Percentiles rank a stretch among this genome's conserved stretches.
phyloP scores from a whole-genome alignment of 1,139 yeast species.

The Taiozyma sp. region DNA sequence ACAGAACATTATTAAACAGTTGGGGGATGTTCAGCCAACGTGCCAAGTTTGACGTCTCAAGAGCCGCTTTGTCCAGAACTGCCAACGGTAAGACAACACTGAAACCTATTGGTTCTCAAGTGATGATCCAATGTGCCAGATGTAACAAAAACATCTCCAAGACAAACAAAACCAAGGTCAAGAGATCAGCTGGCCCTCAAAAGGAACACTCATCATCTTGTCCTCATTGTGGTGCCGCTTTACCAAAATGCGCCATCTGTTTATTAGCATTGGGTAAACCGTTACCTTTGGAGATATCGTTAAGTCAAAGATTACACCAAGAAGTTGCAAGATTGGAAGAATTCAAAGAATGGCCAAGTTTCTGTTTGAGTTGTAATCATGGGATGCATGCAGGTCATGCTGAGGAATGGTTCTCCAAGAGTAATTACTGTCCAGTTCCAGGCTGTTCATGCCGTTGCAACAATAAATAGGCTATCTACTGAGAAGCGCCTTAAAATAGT shows the following conservation, averaged over 20 bases:
- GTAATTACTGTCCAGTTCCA: slow-evolving; percentile 89
- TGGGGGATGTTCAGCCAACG: slow-evolving; percentile 79
- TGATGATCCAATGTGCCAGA: slow-evolving; percentile 72
- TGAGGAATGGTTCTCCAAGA: slow-evolving; percentile 89
- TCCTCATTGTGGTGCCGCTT: slow-evolving; percentile 84
- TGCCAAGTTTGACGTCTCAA: slow-evolving; percentile 79
- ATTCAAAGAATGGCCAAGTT: slow-evolving; percentile 77
- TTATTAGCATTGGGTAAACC: slow-evolving; percentile 77
- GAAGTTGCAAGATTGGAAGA: slow-evolving; percentile 19
- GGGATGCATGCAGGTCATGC: slow-evolving; percentile 96
- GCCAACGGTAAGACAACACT: slow-evolving; percentile 44
- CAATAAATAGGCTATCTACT: slow-evolving; percentile 17
- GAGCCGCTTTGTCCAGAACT: slow-evolving; percentile 61
- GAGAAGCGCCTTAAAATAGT: too few relatives aligned
- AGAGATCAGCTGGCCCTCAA: slow-evolving; percentile 2
- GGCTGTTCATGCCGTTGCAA: slow-evolving; percentile 84
- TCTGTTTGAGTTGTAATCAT: slow-evolving; percentile 87
- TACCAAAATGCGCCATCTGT: slow-evolving; percentile 91
- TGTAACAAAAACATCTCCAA: slow-evolving; percentile 70
- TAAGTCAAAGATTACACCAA: slow-evolving; percentile 12
- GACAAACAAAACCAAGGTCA: slow-evolving; percentile 5
- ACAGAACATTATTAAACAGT: slow-evolving; percentile 71
- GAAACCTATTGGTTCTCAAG: slow-evolving; percentile 63
- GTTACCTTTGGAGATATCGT: slow-evolving; percentile 35
- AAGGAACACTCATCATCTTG: slow-evolving; percentile 37